Conservation (phyloP, 2,329 filamentous ascomycete genomes). For the Botrytis medusae region DNA sequence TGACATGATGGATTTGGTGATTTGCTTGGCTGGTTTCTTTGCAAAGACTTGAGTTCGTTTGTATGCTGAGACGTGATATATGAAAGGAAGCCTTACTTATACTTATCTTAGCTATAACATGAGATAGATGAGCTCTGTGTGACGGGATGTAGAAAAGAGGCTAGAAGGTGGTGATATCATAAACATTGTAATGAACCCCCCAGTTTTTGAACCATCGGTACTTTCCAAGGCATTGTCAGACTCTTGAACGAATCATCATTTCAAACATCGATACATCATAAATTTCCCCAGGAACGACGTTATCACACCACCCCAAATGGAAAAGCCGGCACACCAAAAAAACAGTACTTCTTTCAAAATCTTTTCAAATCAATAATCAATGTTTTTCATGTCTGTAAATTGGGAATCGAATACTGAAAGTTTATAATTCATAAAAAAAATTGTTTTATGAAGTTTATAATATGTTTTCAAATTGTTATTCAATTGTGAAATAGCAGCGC, state of each 20-base stretch:
- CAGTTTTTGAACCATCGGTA: background rate
- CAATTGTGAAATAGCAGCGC: no score
- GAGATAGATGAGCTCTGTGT: background rate
- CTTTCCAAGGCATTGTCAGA: background rate
- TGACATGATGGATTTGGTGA: background rate
- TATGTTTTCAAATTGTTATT: no score
- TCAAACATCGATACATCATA: background rate
- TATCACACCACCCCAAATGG: no score
- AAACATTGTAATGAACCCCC: background rate
- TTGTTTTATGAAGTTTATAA: no score
- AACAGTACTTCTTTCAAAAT: no score
- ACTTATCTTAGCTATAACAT: background rate
- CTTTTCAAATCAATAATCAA: no score
- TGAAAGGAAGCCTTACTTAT: background rate
- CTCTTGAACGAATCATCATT: background rate
- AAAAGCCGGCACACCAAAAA: no score
- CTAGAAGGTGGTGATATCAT: conserved; percentile 2
- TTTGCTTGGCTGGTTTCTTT: background rate
- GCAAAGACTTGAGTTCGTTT: background rate
- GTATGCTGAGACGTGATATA: background rate
- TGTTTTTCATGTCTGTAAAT: no score
- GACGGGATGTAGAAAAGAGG: background rate
- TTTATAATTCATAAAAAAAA: no score
- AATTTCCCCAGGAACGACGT: background rate
- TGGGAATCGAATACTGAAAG: no score